Conservation (phyloP, 2,329 filamentous ascomycete species). For the Alternaria ventricosa region DNA sequence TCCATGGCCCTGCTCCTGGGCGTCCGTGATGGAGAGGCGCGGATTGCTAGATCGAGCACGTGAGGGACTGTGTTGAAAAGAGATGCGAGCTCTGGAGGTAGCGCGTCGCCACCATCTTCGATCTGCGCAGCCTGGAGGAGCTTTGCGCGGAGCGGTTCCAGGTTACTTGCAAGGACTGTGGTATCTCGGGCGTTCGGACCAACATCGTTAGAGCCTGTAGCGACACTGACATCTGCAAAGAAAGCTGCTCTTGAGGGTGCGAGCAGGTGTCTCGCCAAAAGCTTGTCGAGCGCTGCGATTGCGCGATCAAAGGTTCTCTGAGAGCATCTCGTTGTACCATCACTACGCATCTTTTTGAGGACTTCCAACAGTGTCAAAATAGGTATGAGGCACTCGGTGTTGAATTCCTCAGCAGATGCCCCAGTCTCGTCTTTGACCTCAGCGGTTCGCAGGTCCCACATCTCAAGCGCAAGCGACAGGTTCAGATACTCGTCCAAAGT, state of each 20-base stretch:
- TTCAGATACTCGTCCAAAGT: conserved; percentile 20
- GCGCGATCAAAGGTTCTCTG: conserved; percentile 11
- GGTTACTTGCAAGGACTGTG: conserved; percentile 23
- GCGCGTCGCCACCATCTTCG: conserved; percentile 30
- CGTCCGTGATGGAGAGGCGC: conserved; percentile 49
- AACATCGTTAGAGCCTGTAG: conserved; percentile 1
- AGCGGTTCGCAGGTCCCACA: conserved; percentile 45
- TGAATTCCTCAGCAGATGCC: conserved; percentile 46
- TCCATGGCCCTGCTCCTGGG: conserved; percentile 50
- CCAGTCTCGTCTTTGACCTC: conserved; percentile 35
- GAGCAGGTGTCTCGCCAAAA: conserved; percentile 53
- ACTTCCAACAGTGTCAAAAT: conserved; percentile 34
- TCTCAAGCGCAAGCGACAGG: conserved; percentile 31
- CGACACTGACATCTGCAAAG: conserved; percentile 28
- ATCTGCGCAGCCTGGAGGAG: conserved; percentile 42
- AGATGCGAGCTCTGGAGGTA: conserved; percentile 27
- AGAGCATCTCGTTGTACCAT: neutral
- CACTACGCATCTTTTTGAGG: conserved; percentile 13
- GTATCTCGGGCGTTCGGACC: conserved; percentile 16
- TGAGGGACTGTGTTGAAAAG: conserved; percentile 38
- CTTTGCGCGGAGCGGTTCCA: conserved; percentile 37
- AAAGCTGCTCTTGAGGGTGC: conserved; percentile 49
- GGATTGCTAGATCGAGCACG: conserved; percentile 52
- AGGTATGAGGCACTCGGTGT: conserved; percentile 46
- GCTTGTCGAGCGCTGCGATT: conserved; percentile 38